These are phyloP conservation scores for Thermomyces lanuginosus DNA, from an alignment of 2,329 filamentous ascomycete genomes.

Conservation along the genomic window DNA sequence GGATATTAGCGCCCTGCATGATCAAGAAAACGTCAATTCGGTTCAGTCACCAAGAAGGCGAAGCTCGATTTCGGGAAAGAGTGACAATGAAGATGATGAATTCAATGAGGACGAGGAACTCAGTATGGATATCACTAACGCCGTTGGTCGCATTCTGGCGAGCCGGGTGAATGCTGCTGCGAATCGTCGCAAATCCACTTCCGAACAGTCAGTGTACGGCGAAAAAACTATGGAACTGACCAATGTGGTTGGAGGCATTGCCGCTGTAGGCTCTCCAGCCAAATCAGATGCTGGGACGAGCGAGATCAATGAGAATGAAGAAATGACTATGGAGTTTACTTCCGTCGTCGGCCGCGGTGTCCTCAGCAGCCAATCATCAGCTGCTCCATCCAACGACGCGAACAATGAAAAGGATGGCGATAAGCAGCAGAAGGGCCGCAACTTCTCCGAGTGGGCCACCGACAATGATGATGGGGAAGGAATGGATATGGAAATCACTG, in stretches of 20 bases:
- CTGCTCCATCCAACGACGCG: slow-evolving; percentile 7
- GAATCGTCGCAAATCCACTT: slow-evolving; percentile 28
- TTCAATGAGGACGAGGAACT: slow-evolving; percentile 48
- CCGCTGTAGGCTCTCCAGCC: slow-evolving; percentile 12
- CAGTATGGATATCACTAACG: slow-evolving; percentile 87
- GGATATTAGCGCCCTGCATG: slow-evolving; percentile 25
- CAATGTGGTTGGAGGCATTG: slow-evolving; percentile 27
- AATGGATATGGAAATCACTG: slow-evolving; percentile 46
- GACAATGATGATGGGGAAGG: slow-evolving; percentile 17
- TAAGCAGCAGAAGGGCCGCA: slow-evolving; percentile 10
- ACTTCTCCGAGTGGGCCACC: slow-evolving; percentile 11
- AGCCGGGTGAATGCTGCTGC: slow-evolving; percentile 21
- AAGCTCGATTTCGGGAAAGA: slow-evolving; percentile 1
- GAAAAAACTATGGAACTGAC: slow-evolving; percentile 34
- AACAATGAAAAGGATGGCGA: no score
- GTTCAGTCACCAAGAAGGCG: slow-evolving; percentile 10
- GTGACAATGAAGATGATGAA: slow-evolving; percentile 17
- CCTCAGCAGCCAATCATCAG: slow-evolving; percentile 16
- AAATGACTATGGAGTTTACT: slow-evolving; percentile 34
- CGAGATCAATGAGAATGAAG: slow-evolving; percentile 25
- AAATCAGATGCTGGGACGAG: slow-evolving; percentile 16
- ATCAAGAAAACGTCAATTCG: slow-evolving; percentile 31
- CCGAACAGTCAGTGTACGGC: slow-evolving; percentile 30
- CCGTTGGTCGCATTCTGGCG: slow-evolving; percentile 60
- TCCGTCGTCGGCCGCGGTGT: slow-evolving; percentile 30